These are phyloP conservation scores for Penicillium angulare DNA, from an alignment of 495 filamentous ascomycete species.

Conservation along the genomic window DNA sequence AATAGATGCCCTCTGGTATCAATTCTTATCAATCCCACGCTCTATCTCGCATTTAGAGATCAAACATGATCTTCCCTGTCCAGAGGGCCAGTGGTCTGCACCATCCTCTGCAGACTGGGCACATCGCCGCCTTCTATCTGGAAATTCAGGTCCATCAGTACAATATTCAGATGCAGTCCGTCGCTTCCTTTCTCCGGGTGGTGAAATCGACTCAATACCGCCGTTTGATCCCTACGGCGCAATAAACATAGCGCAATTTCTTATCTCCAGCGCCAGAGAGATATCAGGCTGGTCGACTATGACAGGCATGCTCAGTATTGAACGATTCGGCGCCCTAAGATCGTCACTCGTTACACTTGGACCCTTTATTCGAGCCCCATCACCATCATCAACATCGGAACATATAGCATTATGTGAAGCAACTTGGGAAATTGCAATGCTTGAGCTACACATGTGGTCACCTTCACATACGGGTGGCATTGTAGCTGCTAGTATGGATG, in stretches of 20 bases:
- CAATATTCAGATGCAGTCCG: slow-evolving; percentile 36
- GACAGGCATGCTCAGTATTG: slow-evolving; percentile 36
- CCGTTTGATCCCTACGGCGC: slow-evolving; percentile 36
- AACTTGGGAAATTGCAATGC: slow-evolving; percentile 39
- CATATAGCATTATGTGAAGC: slow-evolving; percentile 18
- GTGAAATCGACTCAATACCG: slow-evolving; percentile 19
- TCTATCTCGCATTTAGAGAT: slow-evolving; percentile 37
- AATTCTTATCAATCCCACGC: slow-evolving; percentile 35
- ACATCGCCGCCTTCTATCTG: slow-evolving; percentile 24
- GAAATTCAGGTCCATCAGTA: slow-evolving; percentile 14
- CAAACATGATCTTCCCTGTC: slow-evolving; percentile 38
- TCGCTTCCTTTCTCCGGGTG: slow-evolving; percentile 25
- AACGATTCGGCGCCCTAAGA: slow-evolving; percentile 29
- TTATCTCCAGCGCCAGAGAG: slow-evolving; percentile 37
- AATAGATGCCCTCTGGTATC: slow-evolving; percentile 39
- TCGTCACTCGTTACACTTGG: slow-evolving; percentile 30
- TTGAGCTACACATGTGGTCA: slow-evolving; percentile 39
- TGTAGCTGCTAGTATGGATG: slow-evolving; percentile 29
- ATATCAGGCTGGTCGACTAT: slow-evolving; percentile 41
- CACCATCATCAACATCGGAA: not conserved
- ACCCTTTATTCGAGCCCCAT: slow-evolving; percentile 31
- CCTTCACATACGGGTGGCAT: slow-evolving; percentile 36
- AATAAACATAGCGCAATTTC: slow-evolving; percentile 38
- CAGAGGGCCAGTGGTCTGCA: slow-evolving; percentile 28
- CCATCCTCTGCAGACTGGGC: slow-evolving; percentile 33